Evolutionary conservation across 306 rosid species (phyloP).

Genomic region (Rosa chinensis): DNA sequence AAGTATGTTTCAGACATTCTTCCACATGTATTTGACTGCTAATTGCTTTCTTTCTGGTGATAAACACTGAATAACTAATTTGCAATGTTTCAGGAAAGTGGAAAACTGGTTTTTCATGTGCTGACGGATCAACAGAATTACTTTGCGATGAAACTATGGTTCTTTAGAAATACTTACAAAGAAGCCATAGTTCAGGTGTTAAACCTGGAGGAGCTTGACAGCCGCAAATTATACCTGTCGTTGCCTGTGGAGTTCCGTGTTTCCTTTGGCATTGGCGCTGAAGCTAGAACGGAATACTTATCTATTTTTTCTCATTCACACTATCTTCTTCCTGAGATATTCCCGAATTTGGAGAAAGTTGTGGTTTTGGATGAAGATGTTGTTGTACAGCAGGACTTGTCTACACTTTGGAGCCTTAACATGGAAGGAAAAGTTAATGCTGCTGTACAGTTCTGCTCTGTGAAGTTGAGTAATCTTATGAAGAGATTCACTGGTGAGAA

Average conservation of each 20-base stretch:
- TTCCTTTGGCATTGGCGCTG: slow-evolving; percentile 49
- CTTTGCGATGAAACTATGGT: slow-evolving; percentile 92
- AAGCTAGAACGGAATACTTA: slow-evolving; percentile 70
- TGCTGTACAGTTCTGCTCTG: slow-evolving; percentile 69
- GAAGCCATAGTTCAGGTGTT: slow-evolving; percentile 74
- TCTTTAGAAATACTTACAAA: slow-evolving; percentile 62
- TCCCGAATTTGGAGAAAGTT: slow-evolving; percentile 68
- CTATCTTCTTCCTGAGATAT: slow-evolving; percentile 81
- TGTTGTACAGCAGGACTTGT: slow-evolving; percentile 83
- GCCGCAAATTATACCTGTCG: slow-evolving; percentile 37
- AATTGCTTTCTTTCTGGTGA: slow-evolving; percentile 7
- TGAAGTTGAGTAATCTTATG: slow-evolving; percentile 70
- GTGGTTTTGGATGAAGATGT: slow-evolving; percentile 92
- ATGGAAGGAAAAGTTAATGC: slow-evolving; percentile 90
- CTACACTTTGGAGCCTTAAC: slow-evolving; percentile 74
- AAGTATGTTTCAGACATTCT: slow-evolving; percentile 50
- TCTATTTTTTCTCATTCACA: slow-evolving; percentile 91
- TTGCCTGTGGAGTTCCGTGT: slow-evolving; percentile 86
- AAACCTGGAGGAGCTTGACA: slow-evolving; percentile 66
- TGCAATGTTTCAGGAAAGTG: slow-evolving; percentile 65
- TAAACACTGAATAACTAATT: slow-evolving; percentile 37
- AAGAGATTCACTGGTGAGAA: slow-evolving; percentile 61
- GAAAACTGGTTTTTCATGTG: slow-evolving; percentile 85
- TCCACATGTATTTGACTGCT: slow-evolving; percentile 14
- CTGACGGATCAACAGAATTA: slow-evolving; percentile 85